Evolutionary conservation across 1,139 yeast genomes (phyloP).

Genomic region (Candida mesenterica): DNA sequence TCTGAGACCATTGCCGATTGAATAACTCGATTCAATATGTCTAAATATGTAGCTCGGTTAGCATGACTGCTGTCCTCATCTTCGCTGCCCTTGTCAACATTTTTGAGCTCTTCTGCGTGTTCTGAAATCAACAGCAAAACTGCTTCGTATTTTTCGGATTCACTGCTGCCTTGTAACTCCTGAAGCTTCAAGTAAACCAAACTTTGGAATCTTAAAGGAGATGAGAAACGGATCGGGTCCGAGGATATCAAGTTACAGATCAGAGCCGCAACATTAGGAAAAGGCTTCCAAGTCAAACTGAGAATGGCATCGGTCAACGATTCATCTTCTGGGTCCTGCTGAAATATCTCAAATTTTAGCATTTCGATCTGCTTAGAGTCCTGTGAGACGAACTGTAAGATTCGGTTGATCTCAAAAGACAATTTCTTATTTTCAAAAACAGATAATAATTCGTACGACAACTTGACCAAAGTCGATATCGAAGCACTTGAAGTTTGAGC

Average conservation of each 20-base stretch:
- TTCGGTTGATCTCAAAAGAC: slow-evolving; percentile 2
- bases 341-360: slow-evolving; percentile 19
- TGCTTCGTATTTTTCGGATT: slow-evolving; percentile 11
- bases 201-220: slow-evolving; percentile 22
- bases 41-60: too few species aligned
- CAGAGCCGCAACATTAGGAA: slow-evolving; percentile 8
- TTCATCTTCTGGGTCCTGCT: slow-evolving; percentile 27
- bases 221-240: slow-evolving; percentile 25
- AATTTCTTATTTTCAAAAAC: slow-evolving; percentile 16
- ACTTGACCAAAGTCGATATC: slow-evolving; percentile 19
- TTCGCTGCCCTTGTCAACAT: slow-evolving; percentile 4
- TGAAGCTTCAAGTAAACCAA: slow-evolving; percentile 11
- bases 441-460: slow-evolving; percentile 25
- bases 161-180: slow-evolving; percentile 4
- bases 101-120: slow-evolving; percentile 6
- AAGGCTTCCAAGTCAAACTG: slow-evolving; percentile 13
- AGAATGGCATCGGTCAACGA: slow-evolving; percentile 21
- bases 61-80: too few species aligned
- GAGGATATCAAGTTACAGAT: slow-evolving; percentile 18
- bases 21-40: slow-evolving; percentile 18
- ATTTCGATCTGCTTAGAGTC: slow-evolving; percentile 10
- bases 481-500: slow-evolving; percentile 12
- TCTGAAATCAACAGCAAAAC: slow-evolving; percentile 5
- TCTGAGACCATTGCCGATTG: slow-evolving; percentile 19
- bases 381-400: slow-evolving; percentile 3